Conservation (phyloP, 768 basidiomycete species). For the Leccinum subtestaceum region DNA sequence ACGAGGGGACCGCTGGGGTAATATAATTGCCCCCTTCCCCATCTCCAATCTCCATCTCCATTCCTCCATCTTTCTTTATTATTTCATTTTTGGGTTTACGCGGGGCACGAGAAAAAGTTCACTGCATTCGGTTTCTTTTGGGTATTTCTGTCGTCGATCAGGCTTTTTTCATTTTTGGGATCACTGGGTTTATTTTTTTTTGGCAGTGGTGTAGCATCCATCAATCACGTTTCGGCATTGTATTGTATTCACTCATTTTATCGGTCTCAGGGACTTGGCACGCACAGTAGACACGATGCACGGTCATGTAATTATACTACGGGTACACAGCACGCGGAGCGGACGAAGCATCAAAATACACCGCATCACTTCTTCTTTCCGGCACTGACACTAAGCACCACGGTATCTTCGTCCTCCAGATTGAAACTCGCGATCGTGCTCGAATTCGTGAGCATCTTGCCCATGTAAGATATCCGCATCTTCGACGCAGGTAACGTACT, state of each 20-base stretch:
- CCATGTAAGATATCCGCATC: conserved; percentile 74
- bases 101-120: conserved; percentile 7
- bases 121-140: conserved; percentile 1
- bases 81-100: conserved; percentile 17
- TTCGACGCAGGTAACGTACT: conserved; percentile 78
- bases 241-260: conserved; percentile 22
- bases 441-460: conserved; percentile 85
- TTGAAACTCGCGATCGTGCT: conserved; percentile 85
- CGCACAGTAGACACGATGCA: conserved; percentile 12
- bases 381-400: conserved; percentile 76
- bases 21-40: neutral
- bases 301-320: conserved; percentile 12
- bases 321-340: conserved; percentile 10
- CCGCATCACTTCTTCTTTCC: conserved; percentile 62
- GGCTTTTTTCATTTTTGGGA: conserved; percentile 6
- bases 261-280: conserved; percentile 7
- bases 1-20: conserved; percentile 16
- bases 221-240: conserved; percentile 11
- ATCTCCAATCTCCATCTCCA: neutral
- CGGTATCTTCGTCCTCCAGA: conserved; percentile 84
- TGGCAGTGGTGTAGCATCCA: neutral
- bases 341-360: neutral
- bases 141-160: neutral
- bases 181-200: conserved; percentile 1
- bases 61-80: neutral